Conservation (phyloP, 345 rosid genomes). For the Salix brachista region DNA sequence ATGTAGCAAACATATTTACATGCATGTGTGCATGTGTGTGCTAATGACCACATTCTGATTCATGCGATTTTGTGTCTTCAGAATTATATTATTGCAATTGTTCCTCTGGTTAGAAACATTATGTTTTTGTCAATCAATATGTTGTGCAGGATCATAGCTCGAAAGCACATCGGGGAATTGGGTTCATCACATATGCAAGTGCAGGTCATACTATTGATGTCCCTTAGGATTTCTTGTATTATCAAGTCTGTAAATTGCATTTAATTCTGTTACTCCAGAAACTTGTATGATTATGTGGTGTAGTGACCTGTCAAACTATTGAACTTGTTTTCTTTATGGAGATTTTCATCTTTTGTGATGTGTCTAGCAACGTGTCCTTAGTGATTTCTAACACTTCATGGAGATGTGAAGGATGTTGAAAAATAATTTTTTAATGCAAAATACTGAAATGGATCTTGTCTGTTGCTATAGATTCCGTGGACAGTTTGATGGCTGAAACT, state of each 20-base stretch:
- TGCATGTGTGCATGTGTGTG: neutral
- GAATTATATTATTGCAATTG: neutral
- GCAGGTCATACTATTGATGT: slow-evolving; percentile 51
- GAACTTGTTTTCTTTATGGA: neutral
- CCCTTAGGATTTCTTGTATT: slow-evolving; percentile 2
- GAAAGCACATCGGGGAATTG: slow-evolving; percentile 90
- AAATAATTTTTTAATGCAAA: neutral
- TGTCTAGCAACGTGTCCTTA: neutral
- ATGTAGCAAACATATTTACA: neutral
- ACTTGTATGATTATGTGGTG: neutral
- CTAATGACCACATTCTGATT: too few species aligned
- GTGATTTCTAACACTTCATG: neutral
- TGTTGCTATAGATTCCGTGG: slow-evolving; percentile 68
- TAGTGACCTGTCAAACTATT: neutral
- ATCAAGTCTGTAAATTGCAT: neutral
- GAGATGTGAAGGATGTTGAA: neutral
- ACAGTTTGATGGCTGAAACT: slow-evolving; percentile 75
- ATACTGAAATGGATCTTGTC: neutral
- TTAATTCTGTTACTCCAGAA: neutral
- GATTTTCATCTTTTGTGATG: neutral
- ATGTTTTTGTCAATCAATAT: slow-evolving; percentile 8
- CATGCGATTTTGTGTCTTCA: neutral
- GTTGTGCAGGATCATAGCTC: slow-evolving; percentile 70
- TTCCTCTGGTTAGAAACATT: neutral
- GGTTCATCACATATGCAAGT: slow-evolving; percentile 80